Evolutionary conservation across 169 alveolate genomes (phyloP), one percentile per base, ranked within the genome.

Genomic region (Cryptosporidium sp.): DNA sequence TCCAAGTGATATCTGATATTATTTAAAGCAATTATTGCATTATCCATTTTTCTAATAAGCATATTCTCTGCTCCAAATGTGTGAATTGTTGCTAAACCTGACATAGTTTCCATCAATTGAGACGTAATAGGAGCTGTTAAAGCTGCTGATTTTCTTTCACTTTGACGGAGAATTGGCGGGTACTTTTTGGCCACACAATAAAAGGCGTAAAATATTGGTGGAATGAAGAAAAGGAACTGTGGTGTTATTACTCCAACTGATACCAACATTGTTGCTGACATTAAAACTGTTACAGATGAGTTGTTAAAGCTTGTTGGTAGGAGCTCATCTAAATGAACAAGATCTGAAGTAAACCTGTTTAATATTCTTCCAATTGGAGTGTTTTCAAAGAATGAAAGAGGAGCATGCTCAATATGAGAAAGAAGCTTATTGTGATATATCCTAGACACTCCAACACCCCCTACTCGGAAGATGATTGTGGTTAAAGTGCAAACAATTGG

Each of bases 321-420:
- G 21, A 87, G 42, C 52, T 56, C 94, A 84, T 94, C 96, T 21
- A 92, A 53, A 21, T 61, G 69, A 56, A 69, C 48, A 0, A 91
- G 58, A 68, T 94, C 97, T 72, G 86, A 84, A 23, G 96, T 73
- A 87, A 96, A 94, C 35, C 97, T 93, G 39, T 94, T 95, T 51
- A 94, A 75, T 42, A 95, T 68, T 1, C 96, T 91, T 10, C 97
- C 98, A 37, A 92, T 62, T 0, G 96, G 96, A 18, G 95, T 94
- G 26, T 92, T 62, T 71, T 96, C 96, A 72, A 94, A 95, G 93
- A 95, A 95, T 37, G 70, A 16, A 84, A 93, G 62, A 53, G 94
- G 93, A 35, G 91, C 94, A 52, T 60, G 68, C 85, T 68, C 52
- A 42, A 80, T 80, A 33, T 80, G 75, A 6, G 61, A 44, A 8